A percentile compares a stretch with the other conserved stretches of the same genome.
phyloP scores from a whole-genome alignment of 352 stramenopile genomes.

The Thalassiosira allenii region DNA sequence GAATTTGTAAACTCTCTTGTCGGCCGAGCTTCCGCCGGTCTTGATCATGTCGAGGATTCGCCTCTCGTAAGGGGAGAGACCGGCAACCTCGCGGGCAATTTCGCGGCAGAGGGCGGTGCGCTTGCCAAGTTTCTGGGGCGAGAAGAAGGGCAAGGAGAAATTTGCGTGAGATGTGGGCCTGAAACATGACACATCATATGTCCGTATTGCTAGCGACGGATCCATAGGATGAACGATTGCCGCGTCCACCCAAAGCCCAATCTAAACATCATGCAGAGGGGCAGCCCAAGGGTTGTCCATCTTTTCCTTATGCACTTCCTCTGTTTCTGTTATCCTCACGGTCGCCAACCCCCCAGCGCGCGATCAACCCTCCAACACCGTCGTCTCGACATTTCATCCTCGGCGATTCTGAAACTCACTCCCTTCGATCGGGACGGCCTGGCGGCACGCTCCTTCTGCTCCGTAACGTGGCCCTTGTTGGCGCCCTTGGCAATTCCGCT shows the following conservation, averaged over 20 bases:
- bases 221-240: too few relatives aligned
- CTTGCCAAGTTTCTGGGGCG: conserved; percentile 86
- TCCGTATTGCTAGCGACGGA: too few relatives aligned
- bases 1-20: conserved; percentile 99
- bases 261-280: too few relatives aligned
- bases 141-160: conserved; percentile 17
- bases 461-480: conserved; percentile 76
- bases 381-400: neutral
- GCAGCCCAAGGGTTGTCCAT: too few relatives aligned
- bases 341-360: too few relatives aligned
- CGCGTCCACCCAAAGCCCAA: too few relatives aligned
- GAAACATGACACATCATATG: too few relatives aligned
- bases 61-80: conserved; percentile 99
- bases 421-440: conserved; percentile 76
- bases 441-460: conserved; percentile 55
- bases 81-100: conserved; percentile 97
- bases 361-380: too few relatives aligned
- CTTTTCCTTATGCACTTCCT: too few relatives aligned
- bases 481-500: conserved; percentile 81
- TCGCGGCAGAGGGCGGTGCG: conserved; percentile 94
- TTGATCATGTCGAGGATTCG: conserved; percentile 99
- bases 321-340: too few relatives aligned
- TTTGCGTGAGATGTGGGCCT: conserved; percentile 7
- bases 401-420: conserved; percentile 60
- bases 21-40: conserved; percentile 94